A percentile compares a stretch with the other conserved stretches of the same genome.
Conservation (phyloP, 2,329 filamentous ascomycete species). For the Westerdykella ornata region DNA sequence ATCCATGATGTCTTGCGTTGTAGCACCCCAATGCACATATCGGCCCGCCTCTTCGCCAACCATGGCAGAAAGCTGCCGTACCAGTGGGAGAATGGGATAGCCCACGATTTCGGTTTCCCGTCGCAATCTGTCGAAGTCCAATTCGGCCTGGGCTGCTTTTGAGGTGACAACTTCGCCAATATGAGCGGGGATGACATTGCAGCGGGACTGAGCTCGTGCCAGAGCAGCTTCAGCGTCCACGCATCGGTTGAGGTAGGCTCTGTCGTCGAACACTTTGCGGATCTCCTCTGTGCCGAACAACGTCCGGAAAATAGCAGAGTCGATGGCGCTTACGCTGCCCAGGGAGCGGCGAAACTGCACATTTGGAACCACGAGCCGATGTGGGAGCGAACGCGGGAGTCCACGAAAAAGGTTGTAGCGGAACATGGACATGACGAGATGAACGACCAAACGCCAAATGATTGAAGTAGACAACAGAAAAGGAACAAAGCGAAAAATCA, state of each 20-base stretch:
- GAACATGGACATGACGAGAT: conserved; percentile 24
- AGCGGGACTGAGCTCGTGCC: conserved; percentile 46
- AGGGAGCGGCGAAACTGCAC: conserved; percentile 13
- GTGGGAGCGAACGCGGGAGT: neutral
- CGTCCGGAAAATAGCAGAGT: conserved; percentile 48
- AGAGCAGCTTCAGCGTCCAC: conserved; percentile 49
- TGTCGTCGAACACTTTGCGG: conserved; percentile 46
- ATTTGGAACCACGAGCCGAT: neutral
- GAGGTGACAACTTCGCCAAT: conserved; percentile 29
- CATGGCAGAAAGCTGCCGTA: conserved; percentile 42
- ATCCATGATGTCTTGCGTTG: conserved; percentile 56
- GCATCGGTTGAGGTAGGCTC: conserved; percentile 45
- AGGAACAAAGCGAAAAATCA: conserved; percentile 6
- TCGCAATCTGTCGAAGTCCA: conserved; percentile 42
- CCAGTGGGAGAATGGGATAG: conserved; percentile 49
- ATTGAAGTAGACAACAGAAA: conserved; percentile 2
- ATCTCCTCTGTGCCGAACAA: conserved; percentile 50
- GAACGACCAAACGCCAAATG: conserved; percentile 4
- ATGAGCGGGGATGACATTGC: conserved; percentile 43
- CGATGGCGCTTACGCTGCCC: conserved; percentile 38
- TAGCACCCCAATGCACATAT: conserved; percentile 55
- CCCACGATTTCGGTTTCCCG: conserved; percentile 49
- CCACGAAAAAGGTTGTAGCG: conserved; percentile 3
- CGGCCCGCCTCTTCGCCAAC: conserved; percentile 34
- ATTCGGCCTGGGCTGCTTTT: conserved; percentile 24